These are phyloP conservation scores for Phytophthora multivora DNA, from an alignment of 352 stramenopile species.

Conservation along the genomic window DNA sequence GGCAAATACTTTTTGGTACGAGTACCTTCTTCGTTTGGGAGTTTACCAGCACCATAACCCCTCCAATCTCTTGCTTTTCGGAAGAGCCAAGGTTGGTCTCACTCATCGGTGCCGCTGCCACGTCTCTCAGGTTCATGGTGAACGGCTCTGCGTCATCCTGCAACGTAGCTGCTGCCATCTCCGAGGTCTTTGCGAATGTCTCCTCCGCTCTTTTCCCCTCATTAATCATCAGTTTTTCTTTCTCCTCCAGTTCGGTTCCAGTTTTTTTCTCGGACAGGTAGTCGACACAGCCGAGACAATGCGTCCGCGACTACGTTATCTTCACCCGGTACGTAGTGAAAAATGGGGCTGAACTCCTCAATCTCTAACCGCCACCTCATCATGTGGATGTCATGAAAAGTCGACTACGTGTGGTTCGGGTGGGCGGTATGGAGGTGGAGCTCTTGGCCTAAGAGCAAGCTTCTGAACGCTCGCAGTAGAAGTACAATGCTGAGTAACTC, in stretches of 20 bases:
- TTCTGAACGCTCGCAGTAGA: background rate
- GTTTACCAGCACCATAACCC: background rate
- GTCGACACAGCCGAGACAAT: background rate
- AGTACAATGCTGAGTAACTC: constrained; percentile 1
- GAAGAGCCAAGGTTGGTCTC: too few relatives aligned
- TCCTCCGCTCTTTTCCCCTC: too few relatives aligned
- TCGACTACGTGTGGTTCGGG: constrained; percentile 3
- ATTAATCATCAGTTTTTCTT: too few relatives aligned
- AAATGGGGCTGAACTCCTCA: background rate
- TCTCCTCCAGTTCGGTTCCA: constrained; percentile 1
- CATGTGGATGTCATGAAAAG: constrained; percentile 9
- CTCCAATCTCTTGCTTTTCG: background rate
- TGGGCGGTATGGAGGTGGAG: constrained; percentile 2
- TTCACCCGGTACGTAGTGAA: background rate
- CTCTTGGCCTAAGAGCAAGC: background rate
- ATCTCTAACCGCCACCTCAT: constrained; percentile 3
- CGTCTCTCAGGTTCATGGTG: too few relatives aligned
- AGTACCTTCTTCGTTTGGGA: background rate
- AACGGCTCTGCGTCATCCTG: too few relatives aligned
- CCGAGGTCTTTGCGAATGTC: too few relatives aligned
- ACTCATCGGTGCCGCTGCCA: too few relatives aligned
- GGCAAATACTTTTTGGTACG: background rate
- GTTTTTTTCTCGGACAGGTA: background rate
- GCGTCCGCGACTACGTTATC: constrained; percentile 1
- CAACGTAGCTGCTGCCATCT: too few relatives aligned